A percentile compares a stretch with the other conserved stretches of the same genome.
These are phyloP conservation scores for Jatropha multifida DNA, from an alignment of 441 rosid species.

Conservation along the genomic window DNA sequence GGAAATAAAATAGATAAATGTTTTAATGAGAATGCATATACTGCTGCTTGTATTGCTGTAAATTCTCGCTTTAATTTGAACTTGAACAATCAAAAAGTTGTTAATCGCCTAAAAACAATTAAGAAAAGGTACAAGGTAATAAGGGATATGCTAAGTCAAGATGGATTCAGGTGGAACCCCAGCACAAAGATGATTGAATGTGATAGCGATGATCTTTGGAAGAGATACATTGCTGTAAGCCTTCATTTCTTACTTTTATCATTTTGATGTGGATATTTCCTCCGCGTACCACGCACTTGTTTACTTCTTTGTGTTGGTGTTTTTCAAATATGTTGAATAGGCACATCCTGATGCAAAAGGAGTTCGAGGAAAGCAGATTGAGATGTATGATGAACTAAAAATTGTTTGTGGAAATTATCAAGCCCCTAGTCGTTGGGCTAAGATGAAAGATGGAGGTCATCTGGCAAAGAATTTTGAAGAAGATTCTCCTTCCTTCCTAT, in stretches of 20 bases:
- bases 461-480: slow-evolving; percentile 55
- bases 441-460: slow-evolving; percentile 60
- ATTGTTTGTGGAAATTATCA: slow-evolving; percentile 82
- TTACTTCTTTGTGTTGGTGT: slow-evolving; percentile 5
- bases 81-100: slow-evolving; percentile 76
- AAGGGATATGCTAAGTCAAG: slow-evolving; percentile 72
- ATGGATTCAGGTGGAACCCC: slow-evolving; percentile 81
- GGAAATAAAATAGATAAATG: slow-evolving; percentile 88
- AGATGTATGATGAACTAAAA: slow-evolving; percentile 82
- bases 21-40: slow-evolving; percentile 79
- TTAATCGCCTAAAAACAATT: slow-evolving; percentile 86
- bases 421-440: slow-evolving; percentile 67
- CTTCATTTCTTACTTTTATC: neutral
- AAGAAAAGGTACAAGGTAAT: slow-evolving; percentile 84
- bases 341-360: slow-evolving; percentile 76
- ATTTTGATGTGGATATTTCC: neutral
- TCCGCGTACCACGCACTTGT: neutral
- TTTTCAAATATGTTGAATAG: slow-evolving; percentile 37
- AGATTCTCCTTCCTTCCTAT: slow-evolving; percentile 62
- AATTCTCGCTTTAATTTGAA: slow-evolving; percentile 64
- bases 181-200: slow-evolving; percentile 64
- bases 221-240: slow-evolving; percentile 71
- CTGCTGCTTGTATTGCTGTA: slow-evolving; percentile 75
- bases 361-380: slow-evolving; percentile 76
- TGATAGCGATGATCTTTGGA: slow-evolving; percentile 78